Conservation (phyloP, 345 rosid genomes). For the Stellera chamaejasme region DNA sequence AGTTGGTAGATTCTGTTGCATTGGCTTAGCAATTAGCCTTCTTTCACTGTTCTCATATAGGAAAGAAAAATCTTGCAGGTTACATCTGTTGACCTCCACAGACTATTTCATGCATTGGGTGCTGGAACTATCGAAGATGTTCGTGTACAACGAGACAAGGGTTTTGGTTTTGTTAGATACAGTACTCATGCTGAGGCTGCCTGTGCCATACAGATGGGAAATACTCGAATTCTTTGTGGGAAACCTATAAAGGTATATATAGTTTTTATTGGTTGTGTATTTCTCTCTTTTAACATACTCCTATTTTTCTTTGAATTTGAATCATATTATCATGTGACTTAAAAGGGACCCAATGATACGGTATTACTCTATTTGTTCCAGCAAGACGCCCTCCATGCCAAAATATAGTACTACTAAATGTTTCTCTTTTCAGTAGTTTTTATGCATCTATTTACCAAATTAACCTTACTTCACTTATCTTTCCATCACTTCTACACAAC, state of each 20-base stretch:
- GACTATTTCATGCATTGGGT: constrained; percentile 62
- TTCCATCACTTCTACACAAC: too few relatives aligned
- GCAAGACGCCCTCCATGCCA: too few relatives aligned
- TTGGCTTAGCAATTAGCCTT: too few relatives aligned
- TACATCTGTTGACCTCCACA: constrained; percentile 61
- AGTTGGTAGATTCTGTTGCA: too few relatives aligned
- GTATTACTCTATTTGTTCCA: too few relatives aligned
- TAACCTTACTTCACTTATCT: too few relatives aligned
- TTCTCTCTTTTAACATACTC: neutral
- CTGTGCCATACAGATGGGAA: constrained; percentile 84
- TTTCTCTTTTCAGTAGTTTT: too few relatives aligned
- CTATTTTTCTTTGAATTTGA: neutral
- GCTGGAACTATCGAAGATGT: constrained; percentile 88
- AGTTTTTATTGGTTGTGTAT: neutral
- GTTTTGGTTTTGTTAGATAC: constrained; percentile 91
- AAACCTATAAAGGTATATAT: constrained; percentile 71
- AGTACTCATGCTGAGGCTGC: constrained; percentile 74
- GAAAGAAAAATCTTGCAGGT: constrained; percentile 36
- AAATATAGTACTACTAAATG: too few relatives aligned
- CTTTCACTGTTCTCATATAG: neutral
- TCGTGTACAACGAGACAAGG: constrained; percentile 89
- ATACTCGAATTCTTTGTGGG: constrained; percentile 55
- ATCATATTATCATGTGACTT: neutral
- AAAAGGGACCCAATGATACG: neutral
- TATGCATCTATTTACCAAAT: too few relatives aligned